Evolutionary conservation across 495 filamentous ascomycete species (phyloP), one percentile per base, ranked within the genome.

Genomic region (Sordaria brevicollis): DNA sequence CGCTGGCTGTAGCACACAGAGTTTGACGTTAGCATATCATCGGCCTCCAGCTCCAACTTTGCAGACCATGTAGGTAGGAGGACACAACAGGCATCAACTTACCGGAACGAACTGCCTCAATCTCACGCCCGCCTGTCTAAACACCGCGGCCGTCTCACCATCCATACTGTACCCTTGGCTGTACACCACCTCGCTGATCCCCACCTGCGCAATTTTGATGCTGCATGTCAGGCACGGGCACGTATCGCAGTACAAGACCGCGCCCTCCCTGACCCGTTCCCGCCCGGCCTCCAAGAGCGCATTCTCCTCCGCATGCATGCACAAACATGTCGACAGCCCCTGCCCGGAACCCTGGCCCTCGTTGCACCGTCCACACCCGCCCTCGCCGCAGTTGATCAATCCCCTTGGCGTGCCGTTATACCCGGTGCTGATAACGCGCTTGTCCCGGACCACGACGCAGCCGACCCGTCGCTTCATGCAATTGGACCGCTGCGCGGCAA

Each of bases 391-490:
- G 75, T 99, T 99, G 67, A 77, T 83, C 71, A 97, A 81, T 62
- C 93, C 88, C 43, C 95, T 84, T 3, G 95, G 93, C 11, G 95
- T 97, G 38, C 95, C 95, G 79, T 99, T 99, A 79, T 99, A 99
- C n/a, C 95, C 95, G 0, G 95, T 98, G 72, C 90, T 91, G 43
- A 98, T 93, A 69, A 99, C 95, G 69, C 93, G 86, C 71, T 89
- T 89, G 71, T 93, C 91, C 73, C 93, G 85, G 67, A 97, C 93
- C n/a, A 99, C 84, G 6, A 99, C 95, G 80, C 93, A 96, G 6
- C 95, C 95, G 29, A 99, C 95, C 68, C 94, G 88, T 34, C 95
- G 86, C 81, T 97, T 97, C 95, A 99, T 99, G 82, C 95, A 99
- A 78, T 99, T 99, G 78, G 90, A 92, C 72, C 95, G 86, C 72